Conservation (phyloP, 331 rosid genomes). For the Dryas integrifolia region DNA sequence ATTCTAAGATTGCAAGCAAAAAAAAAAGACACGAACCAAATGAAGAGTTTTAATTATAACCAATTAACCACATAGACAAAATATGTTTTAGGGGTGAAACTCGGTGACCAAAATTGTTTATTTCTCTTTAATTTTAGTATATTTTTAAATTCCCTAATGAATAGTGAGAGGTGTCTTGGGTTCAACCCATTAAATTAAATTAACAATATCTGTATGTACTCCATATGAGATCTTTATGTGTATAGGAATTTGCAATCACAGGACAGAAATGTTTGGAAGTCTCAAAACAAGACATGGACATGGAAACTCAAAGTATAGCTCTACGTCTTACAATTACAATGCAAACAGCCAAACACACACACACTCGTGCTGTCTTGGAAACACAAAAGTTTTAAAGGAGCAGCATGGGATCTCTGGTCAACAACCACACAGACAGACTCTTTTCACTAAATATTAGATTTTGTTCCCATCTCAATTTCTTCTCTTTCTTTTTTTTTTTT, state of each 20-base stretch:
- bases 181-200: too few relatives aligned
- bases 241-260: slow-evolving; percentile 49
- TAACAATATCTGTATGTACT: not conserved
- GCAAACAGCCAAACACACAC: slow-evolving; percentile 33
- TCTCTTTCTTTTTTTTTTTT: too few relatives aligned
- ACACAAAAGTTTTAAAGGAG: slow-evolving; percentile 29
- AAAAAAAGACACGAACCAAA: too few relatives aligned
- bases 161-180: too few relatives aligned
- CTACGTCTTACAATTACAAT: slow-evolving; percentile 39
- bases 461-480: slow-evolving; percentile 34
- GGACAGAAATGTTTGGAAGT: slow-evolving; percentile 35
- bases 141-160: too few relatives aligned
- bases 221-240: slow-evolving; percentile 10
- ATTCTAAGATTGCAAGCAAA: too few relatives aligned
- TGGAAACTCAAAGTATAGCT: slow-evolving; percentile 38
- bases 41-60: too few relatives aligned
- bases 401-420: slow-evolving; percentile 57
- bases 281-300: slow-evolving; percentile 44
- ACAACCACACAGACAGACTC: slow-evolving; percentile 29
- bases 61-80: too few relatives aligned
- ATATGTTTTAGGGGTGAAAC: too few relatives aligned
- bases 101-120: too few relatives aligned
- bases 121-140: too few relatives aligned
- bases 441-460: slow-evolving; percentile 43
- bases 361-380: slow-evolving; percentile 66